Conservation (phyloP, 108 stramenopile genomes). For the Nitzschia palea region DNA sequence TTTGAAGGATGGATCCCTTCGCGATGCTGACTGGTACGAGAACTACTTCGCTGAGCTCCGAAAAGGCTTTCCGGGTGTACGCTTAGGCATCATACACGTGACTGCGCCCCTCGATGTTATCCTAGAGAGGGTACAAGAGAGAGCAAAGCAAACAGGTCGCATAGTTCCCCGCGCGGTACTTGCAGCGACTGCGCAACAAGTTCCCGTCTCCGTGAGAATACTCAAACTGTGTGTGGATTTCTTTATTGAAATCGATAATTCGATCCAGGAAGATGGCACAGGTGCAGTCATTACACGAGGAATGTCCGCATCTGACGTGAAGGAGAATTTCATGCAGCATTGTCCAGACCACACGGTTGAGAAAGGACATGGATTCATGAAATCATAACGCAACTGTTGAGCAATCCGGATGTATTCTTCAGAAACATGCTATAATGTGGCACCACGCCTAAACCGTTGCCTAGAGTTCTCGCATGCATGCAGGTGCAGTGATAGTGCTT, state of each 20-base stretch:
- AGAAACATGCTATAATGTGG: no score
- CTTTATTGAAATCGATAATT: conserved; percentile 26
- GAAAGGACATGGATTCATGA: no score
- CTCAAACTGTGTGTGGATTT: conserved; percentile 48
- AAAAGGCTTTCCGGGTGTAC: conserved; percentile 32
- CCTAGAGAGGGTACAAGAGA: conserved; percentile 49
- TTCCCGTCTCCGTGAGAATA: conserved; percentile 53
- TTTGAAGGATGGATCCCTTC: conserved; percentile 80
- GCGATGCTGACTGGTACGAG: conserved; percentile 78
- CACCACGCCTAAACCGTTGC: no score
- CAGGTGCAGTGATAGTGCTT: neutral
- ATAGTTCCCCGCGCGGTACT: conserved; percentile 52
- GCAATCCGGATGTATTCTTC: no score
- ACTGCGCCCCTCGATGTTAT: conserved; percentile 59
- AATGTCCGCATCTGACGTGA: neutral
- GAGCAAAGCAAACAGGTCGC: conserved; percentile 56
- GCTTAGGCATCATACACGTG: conserved; percentile 73
- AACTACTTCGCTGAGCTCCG: conserved; percentile 62
- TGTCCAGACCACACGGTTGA: no score
- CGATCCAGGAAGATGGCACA: neutral
- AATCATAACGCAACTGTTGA: no score
- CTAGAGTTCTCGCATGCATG: neutral
- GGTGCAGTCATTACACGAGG: neutral
- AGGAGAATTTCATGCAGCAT: neutral
- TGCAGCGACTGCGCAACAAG: conserved; percentile 43